These are phyloP conservation scores for Talaromyces verruculosus DNA, from an alignment of 2,329 filamentous ascomycete species.

Conservation along the genomic window DNA sequence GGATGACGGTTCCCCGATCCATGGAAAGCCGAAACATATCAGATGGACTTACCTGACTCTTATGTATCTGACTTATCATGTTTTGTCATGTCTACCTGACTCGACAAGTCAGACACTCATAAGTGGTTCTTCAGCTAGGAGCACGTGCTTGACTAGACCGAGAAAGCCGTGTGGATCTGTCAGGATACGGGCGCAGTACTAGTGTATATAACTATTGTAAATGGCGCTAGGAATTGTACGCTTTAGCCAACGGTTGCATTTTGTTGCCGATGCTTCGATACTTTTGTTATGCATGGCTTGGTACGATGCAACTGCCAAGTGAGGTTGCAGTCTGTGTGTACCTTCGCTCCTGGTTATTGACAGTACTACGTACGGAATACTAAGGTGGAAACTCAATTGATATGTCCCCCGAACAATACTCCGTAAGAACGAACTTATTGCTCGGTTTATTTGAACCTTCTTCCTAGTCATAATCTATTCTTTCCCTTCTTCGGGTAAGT, in stretches of 20 bases:
- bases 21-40: not conserved
- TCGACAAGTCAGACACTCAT: not conserved
- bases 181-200: not conserved
- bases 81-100: not conserved
- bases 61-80: not conserved
- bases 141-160: not conserved
- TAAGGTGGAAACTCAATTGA: not conserved
- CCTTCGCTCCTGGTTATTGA: not conserved
- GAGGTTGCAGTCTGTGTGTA: not conserved
- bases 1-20: not conserved
- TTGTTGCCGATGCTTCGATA: not conserved
- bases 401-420: not conserved
- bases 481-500: not conserved
- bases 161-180: not conserved
- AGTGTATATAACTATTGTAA: not conserved
- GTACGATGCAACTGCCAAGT: not conserved
- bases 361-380: not conserved
- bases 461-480: not conserved
- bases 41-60: not conserved
- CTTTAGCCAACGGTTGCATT: constrained; percentile 3
- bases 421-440: not conserved
- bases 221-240: not conserved
- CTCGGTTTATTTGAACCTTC: not conserved
- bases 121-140: not conserved
- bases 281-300: not conserved